A percentile compares a stretch with the other conserved stretches of the same genome.
Evolutionary conservation across 768 basidiomycete genomes (phyloP).

Genomic region (Leucocoprinus leucothites): DNA sequence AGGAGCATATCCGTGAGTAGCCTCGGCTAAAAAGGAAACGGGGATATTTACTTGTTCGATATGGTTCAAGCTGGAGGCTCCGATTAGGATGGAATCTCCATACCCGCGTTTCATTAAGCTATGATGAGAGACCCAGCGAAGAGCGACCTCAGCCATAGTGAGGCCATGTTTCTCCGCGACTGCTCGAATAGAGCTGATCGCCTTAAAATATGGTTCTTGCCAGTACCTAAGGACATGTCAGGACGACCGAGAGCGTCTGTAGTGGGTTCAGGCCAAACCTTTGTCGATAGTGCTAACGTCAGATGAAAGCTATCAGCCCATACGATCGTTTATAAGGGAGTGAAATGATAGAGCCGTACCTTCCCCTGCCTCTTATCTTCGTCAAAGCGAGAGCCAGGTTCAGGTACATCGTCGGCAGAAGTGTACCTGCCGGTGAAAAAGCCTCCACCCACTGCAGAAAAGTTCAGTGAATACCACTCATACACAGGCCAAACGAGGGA

Average conservation of each 20-base stretch:
- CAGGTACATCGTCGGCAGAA: constrained; percentile 35
- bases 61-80: constrained; percentile 56
- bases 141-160: constrained; percentile 49
- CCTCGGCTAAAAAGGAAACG: not conserved
- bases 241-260: not conserved
- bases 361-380: constrained; percentile 40
- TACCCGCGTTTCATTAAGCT: constrained; percentile 43
- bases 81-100: constrained; percentile 55
- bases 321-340: no score
- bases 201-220: constrained; percentile 51
- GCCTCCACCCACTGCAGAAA: constrained; percentile 47
- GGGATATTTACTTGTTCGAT: constrained; percentile 42
- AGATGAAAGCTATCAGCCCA: not conserved
- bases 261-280: no score
- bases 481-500: constrained; percentile 34
- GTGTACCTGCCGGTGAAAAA: constrained; percentile 55
- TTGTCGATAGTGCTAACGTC: constrained; percentile 33
- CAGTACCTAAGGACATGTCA: constrained; percentile 37
- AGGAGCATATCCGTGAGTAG: not conserved
- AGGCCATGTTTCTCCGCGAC: constrained; percentile 45
- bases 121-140: constrained; percentile 64
- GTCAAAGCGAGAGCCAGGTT: constrained; percentile 57
- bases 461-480: not conserved
- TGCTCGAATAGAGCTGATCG: constrained; percentile 39
- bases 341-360: constrained; percentile 23